Conservation (phyloP, 805 yeast species). For the Ogataea saltuana region DNA sequence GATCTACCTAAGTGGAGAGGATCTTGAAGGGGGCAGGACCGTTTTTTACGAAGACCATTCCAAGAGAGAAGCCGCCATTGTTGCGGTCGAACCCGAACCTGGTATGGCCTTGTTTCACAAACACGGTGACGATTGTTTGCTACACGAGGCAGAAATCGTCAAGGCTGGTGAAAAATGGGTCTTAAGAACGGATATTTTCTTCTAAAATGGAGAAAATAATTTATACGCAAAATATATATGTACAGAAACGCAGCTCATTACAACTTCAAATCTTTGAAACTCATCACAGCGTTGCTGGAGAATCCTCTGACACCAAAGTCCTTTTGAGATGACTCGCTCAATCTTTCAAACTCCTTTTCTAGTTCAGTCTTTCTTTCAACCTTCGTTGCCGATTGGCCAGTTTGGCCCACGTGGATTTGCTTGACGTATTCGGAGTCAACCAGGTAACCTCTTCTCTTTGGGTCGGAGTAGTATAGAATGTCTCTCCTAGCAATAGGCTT, state of each 20-base stretch:
- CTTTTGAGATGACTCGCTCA: conserved; percentile 5
- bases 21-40: conserved; percentile 61
- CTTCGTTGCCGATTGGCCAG: conserved; percentile 8
- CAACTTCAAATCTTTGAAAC: conserved; percentile 28
- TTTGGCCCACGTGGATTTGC: conserved; percentile 27
- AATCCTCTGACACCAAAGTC: conserved; percentile 25
- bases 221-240: conserved; percentile 10
- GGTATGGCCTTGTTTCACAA: conserved; percentile 64
- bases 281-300: conserved; percentile 25
- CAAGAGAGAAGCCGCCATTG: conserved; percentile 24
- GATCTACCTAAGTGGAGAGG: conserved; percentile 57
- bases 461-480: conserved; percentile 72
- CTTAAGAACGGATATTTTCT: conserved; percentile 56
- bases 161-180: conserved; percentile 61
- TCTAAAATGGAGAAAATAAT: conserved; percentile 13
- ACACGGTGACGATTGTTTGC: conserved; percentile 64
- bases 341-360: conserved; percentile 25
- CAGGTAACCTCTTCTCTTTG: conserved; percentile 75
- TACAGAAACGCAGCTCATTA: not conserved
- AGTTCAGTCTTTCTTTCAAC: conserved; percentile 25
- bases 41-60: conserved; percentile 42
- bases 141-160: conserved; percentile 59
- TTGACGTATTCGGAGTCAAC: conserved; percentile 39
- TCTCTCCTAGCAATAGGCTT: conserved; percentile 84
- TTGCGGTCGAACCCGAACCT: conserved; percentile 44